These are phyloP conservation scores for Plasmodium gonderi DNA, from an alignment of 169 alveolate genomes.

Conservation along the genomic window DNA sequence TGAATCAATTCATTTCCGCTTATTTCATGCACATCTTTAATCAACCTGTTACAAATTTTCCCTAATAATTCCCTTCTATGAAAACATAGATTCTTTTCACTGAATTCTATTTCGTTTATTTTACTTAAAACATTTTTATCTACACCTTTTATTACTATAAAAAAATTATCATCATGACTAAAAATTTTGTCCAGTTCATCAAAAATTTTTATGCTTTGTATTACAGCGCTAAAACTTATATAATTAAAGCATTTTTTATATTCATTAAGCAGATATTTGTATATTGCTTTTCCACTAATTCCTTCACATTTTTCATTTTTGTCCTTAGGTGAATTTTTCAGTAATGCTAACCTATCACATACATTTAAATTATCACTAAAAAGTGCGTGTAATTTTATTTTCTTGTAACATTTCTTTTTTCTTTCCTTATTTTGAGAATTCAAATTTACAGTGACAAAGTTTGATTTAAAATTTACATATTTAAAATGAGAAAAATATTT, in stretches of 20 bases:
- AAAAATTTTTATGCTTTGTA: constrained; percentile 56
- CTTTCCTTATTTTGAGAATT: constrained; percentile 21
- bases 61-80: constrained; percentile 66
- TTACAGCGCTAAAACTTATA: constrained; percentile 16
- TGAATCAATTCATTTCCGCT: constrained; percentile 68
- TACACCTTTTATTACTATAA: constrained; percentile 25
- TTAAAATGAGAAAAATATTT: constrained; percentile 22
- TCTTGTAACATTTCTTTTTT: not conserved
- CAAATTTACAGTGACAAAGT: constrained; percentile 41
- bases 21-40: constrained; percentile 49
- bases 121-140: constrained; percentile 31
- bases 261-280: constrained; percentile 56
- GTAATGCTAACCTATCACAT: constrained; percentile 34
- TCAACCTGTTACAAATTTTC: constrained; percentile 51
- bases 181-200: constrained; percentile 33
- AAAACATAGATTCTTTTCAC: constrained; percentile 39
- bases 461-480: constrained; percentile 31
- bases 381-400: constrained; percentile 9
- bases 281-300: constrained; percentile 11
- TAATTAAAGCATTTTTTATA: constrained; percentile 56
- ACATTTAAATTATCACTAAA: constrained; percentile 19
- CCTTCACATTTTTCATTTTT: constrained; percentile 37
- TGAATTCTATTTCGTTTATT: constrained; percentile 41
- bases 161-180: constrained; percentile 30
- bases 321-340: constrained; percentile 41